Conservation (phyloP, 2,329 filamentous ascomycete species). For the Ophiocordyceps robertsii region DNA sequence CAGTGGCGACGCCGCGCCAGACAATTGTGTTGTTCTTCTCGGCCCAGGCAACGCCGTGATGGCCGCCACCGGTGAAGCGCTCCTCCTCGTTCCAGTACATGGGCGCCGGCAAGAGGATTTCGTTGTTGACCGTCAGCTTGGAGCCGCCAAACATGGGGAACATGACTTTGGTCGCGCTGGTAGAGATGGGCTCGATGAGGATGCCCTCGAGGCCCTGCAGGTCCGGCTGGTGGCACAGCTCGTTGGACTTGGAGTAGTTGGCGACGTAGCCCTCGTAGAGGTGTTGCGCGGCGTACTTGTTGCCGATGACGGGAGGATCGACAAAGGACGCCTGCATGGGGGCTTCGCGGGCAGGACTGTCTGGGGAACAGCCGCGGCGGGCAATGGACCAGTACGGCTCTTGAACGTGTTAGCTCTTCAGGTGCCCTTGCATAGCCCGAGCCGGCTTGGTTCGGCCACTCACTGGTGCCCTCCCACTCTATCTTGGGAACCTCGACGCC, state of each 20-base stretch:
- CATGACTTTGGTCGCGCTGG: conserved; percentile 40
- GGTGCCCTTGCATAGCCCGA: too few species aligned
- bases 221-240: conserved; percentile 54
- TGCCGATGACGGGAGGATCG: conserved; percentile 28
- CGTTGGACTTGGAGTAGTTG: conserved; percentile 46
- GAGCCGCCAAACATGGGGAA: conserved; percentile 57
- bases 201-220: conserved; percentile 50
- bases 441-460: background rate
- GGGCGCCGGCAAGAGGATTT: conserved; percentile 54
- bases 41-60: conserved; percentile 41
- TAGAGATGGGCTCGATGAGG: conserved; percentile 46
- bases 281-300: conserved; percentile 32
- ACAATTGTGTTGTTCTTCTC: conserved; percentile 40
- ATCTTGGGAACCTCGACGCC: conserved; percentile 23
- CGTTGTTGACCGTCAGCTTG: conserved; percentile 56
- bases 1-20: conserved; percentile 57
- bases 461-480: conserved; percentile 38
- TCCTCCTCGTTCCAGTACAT: conserved; percentile 56
- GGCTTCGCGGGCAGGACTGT: conserved; percentile 43
- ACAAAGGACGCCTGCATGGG: conserved; percentile 29
- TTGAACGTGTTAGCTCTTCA: background rate
- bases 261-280: conserved; percentile 43
- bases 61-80: conserved; percentile 43
- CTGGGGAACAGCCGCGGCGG: conserved; percentile 46
- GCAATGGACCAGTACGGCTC: conserved; percentile 44